These are phyloP conservation scores for Nicotiana tomentosiformis DNA, from an alignment of 257 asterid species.

Conservation along the genomic window DNA sequence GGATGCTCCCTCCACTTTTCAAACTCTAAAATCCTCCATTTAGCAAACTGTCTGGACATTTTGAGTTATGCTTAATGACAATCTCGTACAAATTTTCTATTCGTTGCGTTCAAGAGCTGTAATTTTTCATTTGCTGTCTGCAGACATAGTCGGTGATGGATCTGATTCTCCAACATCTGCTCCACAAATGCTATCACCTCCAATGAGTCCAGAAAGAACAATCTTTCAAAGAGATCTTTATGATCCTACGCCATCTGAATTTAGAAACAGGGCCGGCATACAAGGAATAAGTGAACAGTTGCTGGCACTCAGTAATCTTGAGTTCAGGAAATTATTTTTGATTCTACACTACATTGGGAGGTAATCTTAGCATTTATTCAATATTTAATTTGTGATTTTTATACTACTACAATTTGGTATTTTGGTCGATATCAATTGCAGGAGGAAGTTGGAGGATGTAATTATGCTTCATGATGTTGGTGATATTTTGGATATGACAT, in stretches of 20 bases:
- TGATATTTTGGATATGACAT: slow-evolving; percentile 29
- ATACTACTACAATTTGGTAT: not conserved
- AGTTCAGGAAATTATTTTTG: slow-evolving; percentile 54
- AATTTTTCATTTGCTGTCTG: not conserved
- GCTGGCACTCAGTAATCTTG: slow-evolving; percentile 37
- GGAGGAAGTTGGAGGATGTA: slow-evolving; percentile 52
- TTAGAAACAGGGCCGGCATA: slow-evolving; percentile 3
- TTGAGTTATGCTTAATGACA: not conserved
- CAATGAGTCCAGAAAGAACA: not conserved
- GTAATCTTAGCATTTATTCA: slow-evolving; percentile 32
- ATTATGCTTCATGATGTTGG: slow-evolving; percentile 34
- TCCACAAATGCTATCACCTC: not conserved
- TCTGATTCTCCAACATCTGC: slow-evolving; percentile 1
- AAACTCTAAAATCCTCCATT: not conserved
- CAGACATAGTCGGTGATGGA: not conserved
- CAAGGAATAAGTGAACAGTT: slow-evolving; percentile 29
- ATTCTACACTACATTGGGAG: slow-evolving; percentile 56
- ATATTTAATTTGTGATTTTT: not conserved
- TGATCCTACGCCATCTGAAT: not conserved
- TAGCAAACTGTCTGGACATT: not conserved
- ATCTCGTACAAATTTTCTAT: not conserved
- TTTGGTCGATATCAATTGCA: slow-evolving; percentile 11
- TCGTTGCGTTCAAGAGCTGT: not conserved
- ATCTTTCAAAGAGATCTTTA: not conserved
- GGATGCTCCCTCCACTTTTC: not conserved